Evolutionary conservation across 2,329 filamentous ascomycete species (phyloP).

Genomic region (Aspergillus fijiensis): DNA sequence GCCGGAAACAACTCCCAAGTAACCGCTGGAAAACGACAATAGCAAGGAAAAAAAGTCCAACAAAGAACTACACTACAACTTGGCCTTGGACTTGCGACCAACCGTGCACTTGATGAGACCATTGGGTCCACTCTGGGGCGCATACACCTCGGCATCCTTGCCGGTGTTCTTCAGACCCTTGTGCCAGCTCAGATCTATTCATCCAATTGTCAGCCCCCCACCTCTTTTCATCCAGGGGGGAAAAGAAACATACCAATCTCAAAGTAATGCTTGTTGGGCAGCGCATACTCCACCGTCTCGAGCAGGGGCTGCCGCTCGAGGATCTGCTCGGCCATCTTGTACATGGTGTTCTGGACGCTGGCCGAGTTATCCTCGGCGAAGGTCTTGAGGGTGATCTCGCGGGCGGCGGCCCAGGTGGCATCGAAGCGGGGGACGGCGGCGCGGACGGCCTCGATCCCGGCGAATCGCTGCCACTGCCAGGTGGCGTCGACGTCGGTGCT

Average conservation of each 20-base stretch:
- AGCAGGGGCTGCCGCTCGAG: constrained; percentile 71
- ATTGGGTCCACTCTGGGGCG: constrained; percentile 88
- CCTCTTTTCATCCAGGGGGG: background rate
- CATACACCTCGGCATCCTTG: constrained; percentile 92
- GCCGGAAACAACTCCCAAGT: background rate
- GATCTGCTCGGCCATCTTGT: constrained; percentile 93
- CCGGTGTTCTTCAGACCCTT: constrained; percentile 94
- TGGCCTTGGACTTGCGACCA: constrained; percentile 34
- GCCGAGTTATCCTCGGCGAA: constrained; percentile 90
- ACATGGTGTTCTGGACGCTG: constrained; percentile 97
- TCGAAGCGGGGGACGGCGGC: constrained; percentile 68
- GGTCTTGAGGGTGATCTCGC: constrained; percentile 81
- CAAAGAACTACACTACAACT: constrained; percentile 25
- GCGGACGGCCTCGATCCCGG: constrained; percentile 65
- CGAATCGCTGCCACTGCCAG: constrained; percentile 81
- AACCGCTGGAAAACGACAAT: constrained; percentile 11
- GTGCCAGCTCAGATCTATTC: constrained; percentile 87
- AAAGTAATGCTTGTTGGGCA: constrained; percentile 99
- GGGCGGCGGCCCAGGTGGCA: constrained; percentile 72
- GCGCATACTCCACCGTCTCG: constrained; percentile 71
- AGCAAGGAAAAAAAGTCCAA: background rate
- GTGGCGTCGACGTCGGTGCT: constrained; percentile 86
- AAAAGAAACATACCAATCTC: constrained; percentile 65
- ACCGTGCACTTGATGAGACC: constrained; percentile 95
- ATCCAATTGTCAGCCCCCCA: constrained; percentile 7